Conservation (phyloP, 2,329 filamentous ascomycete species). For the Fusarium phyllophilum region DNA sequence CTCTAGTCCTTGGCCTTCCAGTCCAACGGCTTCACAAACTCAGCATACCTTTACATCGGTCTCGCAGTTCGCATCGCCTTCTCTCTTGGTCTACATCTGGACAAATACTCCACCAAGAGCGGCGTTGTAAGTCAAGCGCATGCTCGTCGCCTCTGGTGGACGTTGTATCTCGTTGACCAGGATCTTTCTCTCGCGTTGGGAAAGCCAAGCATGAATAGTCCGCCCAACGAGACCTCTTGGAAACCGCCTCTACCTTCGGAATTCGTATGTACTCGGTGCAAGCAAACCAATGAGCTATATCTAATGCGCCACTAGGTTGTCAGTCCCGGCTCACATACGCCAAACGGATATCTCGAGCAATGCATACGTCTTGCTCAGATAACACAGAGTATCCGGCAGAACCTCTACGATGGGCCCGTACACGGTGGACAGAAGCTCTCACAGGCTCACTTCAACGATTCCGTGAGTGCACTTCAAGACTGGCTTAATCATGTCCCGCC, state of each 20-base stretch:
- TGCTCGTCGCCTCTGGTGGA: not conserved
- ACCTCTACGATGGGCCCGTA: not conserved
- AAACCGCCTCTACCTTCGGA: not conserved
- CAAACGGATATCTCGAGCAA: not conserved
- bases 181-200: not conserved
- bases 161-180: not conserved
- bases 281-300: accelerated
- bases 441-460: not conserved
- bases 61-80: not conserved
- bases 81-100: accelerated
- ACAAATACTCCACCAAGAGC: not conserved
- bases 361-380: not conserved
- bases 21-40: not conserved
- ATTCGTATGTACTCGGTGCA: not conserved
- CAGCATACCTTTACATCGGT: not conserved
- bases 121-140: not conserved
- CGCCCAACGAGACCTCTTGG: not conserved
- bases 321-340: not conserved
- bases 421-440: not conserved
- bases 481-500: not conserved
- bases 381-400: not conserved
- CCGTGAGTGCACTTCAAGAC: accelerated
- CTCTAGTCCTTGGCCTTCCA: not conserved
- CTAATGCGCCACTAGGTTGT: not conserved
- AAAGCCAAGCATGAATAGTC: not conserved